Conservation (phyloP, 306 rosid genomes). For the Macrotyloma uniflorum region DNA sequence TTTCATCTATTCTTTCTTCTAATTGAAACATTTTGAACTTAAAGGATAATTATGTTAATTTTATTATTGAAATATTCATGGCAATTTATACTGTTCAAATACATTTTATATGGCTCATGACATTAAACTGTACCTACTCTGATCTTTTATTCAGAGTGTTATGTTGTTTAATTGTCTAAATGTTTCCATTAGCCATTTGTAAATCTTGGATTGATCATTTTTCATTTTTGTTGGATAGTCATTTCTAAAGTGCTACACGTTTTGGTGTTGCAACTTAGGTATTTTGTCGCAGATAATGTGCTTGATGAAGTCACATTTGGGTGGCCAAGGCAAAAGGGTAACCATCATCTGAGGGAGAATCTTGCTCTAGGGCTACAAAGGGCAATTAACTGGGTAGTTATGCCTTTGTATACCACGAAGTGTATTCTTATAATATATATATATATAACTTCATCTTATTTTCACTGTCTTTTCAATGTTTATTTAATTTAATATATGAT, state of each 20-base stretch:
- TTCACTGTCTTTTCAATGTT: conserved; percentile 23
- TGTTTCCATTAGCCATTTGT: conserved; percentile 27
- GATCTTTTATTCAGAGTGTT: background rate
- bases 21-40: conserved; percentile 20
- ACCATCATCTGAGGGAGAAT: conserved; percentile 64
- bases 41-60: conserved; percentile 1
- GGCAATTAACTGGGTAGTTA: conserved; percentile 90
- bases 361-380: conserved; percentile 82
- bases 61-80: background rate
- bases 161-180: conserved; percentile 13
- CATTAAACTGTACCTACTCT: conserved; percentile 5
- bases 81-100: background rate
- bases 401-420: conserved; percentile 24
- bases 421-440: conserved; percentile 11
- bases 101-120: background rate
- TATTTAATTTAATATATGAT: background rate
- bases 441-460: conserved; percentile 7
- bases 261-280: conserved; percentile 56
- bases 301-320: conserved; percentile 97
- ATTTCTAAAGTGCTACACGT: conserved; percentile 28
- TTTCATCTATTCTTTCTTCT: conserved; percentile 28
- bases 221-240: conserved; percentile 11
- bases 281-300: conserved; percentile 84
- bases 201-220: background rate
- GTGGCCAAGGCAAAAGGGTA: conserved; percentile 87